These are phyloP conservation scores for Neurospora cerealis DNA, from an alignment of 495 filamentous ascomycete species.

Conservation along the genomic window DNA sequence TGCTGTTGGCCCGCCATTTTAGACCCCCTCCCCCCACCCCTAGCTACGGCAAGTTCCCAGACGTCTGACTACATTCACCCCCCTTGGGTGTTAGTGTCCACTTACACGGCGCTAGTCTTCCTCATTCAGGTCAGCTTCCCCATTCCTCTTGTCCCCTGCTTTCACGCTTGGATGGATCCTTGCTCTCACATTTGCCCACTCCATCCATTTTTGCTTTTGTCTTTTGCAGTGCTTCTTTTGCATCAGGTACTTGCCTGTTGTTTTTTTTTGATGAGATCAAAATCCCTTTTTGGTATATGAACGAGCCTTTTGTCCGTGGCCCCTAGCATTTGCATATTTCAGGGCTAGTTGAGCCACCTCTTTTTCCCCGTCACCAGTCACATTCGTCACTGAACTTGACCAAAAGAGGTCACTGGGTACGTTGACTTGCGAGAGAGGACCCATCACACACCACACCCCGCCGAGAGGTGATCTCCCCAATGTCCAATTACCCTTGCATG, in stretches of 20 bases:
- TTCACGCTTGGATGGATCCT: not conserved
- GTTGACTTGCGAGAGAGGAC: not conserved
- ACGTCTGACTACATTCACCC: not conserved
- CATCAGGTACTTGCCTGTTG: not conserved
- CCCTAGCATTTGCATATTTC: not conserved
- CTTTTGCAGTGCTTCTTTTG: slow-evolving; percentile 5
- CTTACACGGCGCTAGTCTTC: slow-evolving; percentile 11
- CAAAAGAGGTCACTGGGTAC: not conserved
- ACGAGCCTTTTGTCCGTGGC: not conserved
- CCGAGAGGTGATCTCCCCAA: slow-evolving; percentile 5
- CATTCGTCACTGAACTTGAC: not conserved
- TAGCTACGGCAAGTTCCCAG: not conserved
- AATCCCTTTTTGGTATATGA: not conserved
- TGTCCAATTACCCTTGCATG: slow-evolving; percentile 24
- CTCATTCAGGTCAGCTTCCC: slow-evolving; percentile 7
- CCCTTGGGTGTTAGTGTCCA: not conserved
- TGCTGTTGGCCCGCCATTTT: not conserved
- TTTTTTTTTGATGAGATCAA: not conserved
- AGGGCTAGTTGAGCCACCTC: not conserved
- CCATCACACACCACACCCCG: slow-evolving; percentile 12
- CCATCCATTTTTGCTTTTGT: slow-evolving; percentile 12
- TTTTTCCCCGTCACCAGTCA: not conserved
- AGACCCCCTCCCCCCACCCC: not conserved
- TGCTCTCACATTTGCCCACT: slow-evolving; percentile 2
- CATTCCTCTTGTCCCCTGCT: not conserved